Evolutionary conservation across 2,329 filamentous ascomycete species (phyloP), one percentile per base, ranked within the genome.

Genomic region (Chaetomiaceae sp.): DNA sequence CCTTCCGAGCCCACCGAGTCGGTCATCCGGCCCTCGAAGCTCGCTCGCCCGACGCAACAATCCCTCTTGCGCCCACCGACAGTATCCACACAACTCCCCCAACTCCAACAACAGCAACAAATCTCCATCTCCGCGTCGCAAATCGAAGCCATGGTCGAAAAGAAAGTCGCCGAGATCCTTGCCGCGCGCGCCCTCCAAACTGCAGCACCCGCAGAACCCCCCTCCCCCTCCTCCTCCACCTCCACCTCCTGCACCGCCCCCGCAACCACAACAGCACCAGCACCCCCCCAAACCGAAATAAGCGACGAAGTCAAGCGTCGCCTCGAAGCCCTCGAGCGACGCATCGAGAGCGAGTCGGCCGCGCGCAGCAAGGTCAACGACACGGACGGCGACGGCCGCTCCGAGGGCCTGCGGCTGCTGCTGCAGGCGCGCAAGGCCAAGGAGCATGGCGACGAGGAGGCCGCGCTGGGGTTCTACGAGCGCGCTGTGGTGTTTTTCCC

Each of bases 401-500:
- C 88, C 0, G 89, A 96, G 56, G 93, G 92, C 0, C 69, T 97
- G 23, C 87, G 89, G 10, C 89, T 87, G 61, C 71, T 97, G 30
- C 75, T 96, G n/a, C 89, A 93, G 77, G 92, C 89, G 1, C 87
- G 93, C 58, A 90, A 96, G 65, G 87, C 95, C 63, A 90, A 91
- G 64, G 88, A 89, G 46, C 78, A 82, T 4, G 89, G 89, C 2
- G 88, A 96, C 59, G 83, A 95, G 45, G 74, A 73, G 3, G 87
- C 81, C 30, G 89, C 91, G 0, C 70, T 97, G 53, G 83, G 82
- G 60, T 92, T 93, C 82, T 96, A 95, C 64, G 85, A 92, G 65
- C 74, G 88, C 57, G 92, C 92, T 0, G 70, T 89, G 46, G 86
- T 88, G 0, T 93, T 82, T 68, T 97, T 97, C 61, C 91, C 91